Conservation (phyloP, 148 eudicot genomes). For the Chenopodium suecicum region DNA sequence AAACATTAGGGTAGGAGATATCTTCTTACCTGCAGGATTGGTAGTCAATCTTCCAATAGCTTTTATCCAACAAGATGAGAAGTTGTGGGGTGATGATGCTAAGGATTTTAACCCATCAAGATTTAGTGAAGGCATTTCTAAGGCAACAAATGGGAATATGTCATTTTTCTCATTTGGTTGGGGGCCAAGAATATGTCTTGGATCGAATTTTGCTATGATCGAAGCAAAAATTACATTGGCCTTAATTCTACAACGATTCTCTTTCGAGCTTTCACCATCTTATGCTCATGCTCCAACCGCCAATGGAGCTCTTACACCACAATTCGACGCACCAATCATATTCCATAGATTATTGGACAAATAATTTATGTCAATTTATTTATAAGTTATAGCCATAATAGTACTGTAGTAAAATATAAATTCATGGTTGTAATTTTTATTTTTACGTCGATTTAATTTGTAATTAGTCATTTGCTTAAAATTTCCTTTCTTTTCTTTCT, state of each 20-base stretch:
- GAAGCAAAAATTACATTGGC: constrained; percentile 31
- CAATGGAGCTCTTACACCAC: background rate
- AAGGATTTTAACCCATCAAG: constrained; percentile 36
- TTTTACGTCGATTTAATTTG: too few relatives aligned
- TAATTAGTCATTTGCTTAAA: too few relatives aligned
- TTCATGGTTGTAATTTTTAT: too few relatives aligned
- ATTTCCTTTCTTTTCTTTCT: too few relatives aligned
- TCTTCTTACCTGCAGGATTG: constrained; percentile 22
- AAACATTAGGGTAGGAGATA: constrained; percentile 29
- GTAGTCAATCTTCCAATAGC: constrained; percentile 2
- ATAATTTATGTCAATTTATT: too few relatives aligned
- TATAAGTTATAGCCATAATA: too few relatives aligned
- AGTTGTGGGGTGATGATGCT: constrained; percentile 40
- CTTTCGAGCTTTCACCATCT: constrained; percentile 18
- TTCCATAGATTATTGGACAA: background rate
- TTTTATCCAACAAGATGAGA: constrained; percentile 16
- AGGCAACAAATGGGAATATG: constrained; percentile 22
- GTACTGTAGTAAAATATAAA: too few relatives aligned
- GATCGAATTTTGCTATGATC: constrained; percentile 36
- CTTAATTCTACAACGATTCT: background rate
- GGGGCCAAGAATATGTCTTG: constrained; percentile 43
- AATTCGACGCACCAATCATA: constrained; percentile 11
- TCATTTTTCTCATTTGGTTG: constrained; percentile 32
- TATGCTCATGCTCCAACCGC: constrained; percentile 17
- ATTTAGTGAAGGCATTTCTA: constrained; percentile 25